A percentile compares a stretch with the other conserved stretches of the same genome.
Evolutionary conservation across 805 yeast genomes (phyloP).

Genomic region (Jamesozyma gamospora): DNA sequence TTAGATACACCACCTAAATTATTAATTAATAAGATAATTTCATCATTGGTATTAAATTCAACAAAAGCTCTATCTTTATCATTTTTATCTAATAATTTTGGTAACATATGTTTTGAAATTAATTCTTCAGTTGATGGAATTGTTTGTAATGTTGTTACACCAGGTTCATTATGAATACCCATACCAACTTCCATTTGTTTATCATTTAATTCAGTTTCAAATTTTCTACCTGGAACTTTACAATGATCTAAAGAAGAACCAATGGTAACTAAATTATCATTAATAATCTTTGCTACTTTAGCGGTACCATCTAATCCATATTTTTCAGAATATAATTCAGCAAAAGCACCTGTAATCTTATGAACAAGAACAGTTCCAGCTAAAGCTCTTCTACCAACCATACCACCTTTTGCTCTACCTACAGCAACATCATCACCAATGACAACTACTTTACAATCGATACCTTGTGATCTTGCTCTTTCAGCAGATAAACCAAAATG

Average conservation of each 20-base stretch:
- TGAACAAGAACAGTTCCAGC: slow-evolving; percentile 88
- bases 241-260: slow-evolving; percentile 88
- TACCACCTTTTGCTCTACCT: slow-evolving; percentile 77
- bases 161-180: slow-evolving; percentile 96
- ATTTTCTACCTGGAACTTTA: slow-evolving; percentile 74
- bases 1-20: slow-evolving; percentile 86
- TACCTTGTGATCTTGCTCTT: slow-evolving; percentile 71
- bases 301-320: slow-evolving; percentile 45
- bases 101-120: slow-evolving; percentile 45
- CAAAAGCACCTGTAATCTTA: slow-evolving; percentile 72
- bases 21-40: slow-evolving; percentile 62
- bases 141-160: slow-evolving; percentile 43
- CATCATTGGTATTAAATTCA: slow-evolving; percentile 52
- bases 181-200: slow-evolving; percentile 82
- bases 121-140: slow-evolving; percentile 64
- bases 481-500: slow-evolving; percentile 91
- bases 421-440: slow-evolving; percentile 93
- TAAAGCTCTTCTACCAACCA: slow-evolving; percentile 89
- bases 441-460: slow-evolving; percentile 58
- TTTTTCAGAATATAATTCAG: slow-evolving; percentile 33
- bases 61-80: slow-evolving; percentile 81
- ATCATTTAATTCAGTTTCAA: slow-evolving; percentile 41
- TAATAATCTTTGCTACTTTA: slow-evolving; percentile 49
- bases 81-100: slow-evolving; percentile 47
- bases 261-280: slow-evolving; percentile 65